Evolutionary conservation across 768 basidiomycete genomes (phyloP).

Genomic region (Leccinum broughii): DNA sequence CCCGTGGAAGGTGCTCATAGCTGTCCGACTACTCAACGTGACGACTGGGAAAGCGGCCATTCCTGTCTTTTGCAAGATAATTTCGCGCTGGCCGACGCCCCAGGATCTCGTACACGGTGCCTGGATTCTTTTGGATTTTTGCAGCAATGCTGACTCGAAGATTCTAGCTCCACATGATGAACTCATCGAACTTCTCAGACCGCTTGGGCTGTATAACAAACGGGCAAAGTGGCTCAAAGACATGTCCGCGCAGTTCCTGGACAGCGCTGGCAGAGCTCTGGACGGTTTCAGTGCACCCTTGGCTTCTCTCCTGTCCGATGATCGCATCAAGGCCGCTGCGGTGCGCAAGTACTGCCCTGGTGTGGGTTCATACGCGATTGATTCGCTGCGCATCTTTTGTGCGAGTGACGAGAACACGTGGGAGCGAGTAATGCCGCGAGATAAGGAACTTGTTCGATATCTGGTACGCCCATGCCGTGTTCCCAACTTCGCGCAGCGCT

Average conservation of each 20-base stretch:
- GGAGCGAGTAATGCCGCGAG: constrained; percentile 60
- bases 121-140: not conserved
- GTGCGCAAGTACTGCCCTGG: constrained; percentile 62
- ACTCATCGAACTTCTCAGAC: constrained; percentile 46
- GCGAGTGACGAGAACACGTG: constrained; percentile 43
- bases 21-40: constrained; percentile 68
- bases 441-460: constrained; percentile 71
- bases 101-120: constrained; percentile 54
- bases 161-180: constrained; percentile 43
- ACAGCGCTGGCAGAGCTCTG: constrained; percentile 40
- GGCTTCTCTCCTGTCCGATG: not conserved
- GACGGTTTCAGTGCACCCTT: constrained; percentile 6
- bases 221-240: constrained; percentile 56
- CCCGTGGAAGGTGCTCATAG: no score
- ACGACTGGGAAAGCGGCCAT: constrained; percentile 63
- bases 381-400: constrained; percentile 76
- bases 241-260: constrained; percentile 49
- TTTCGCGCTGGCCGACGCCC: constrained; percentile 60
- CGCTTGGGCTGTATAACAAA: constrained; percentile 59
- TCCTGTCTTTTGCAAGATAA: constrained; percentile 62
- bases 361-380: constrained; percentile 68
- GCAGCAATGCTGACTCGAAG: not conserved
- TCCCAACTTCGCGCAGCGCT: not conserved
- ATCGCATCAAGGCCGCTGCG: constrained; percentile 35
- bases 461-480: constrained; percentile 50